Base-by-base conservation (phyloP, 257 asterid species). In the Scutellaria minor region DNA sequence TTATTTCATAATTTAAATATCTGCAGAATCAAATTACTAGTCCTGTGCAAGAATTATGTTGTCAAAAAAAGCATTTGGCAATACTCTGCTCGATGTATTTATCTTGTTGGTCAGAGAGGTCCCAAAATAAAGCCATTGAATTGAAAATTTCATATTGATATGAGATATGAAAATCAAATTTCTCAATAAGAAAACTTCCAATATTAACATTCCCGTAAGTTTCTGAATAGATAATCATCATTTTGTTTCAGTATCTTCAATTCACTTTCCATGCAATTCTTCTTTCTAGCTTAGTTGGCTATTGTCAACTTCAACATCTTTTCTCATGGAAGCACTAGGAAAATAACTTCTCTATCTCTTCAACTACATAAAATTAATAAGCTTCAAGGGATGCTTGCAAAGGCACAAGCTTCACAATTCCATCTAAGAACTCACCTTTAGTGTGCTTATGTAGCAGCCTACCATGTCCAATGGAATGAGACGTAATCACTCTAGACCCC, bases 71-170 rank as follows among this genome's bases (percentile, higher is more conserved):
- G 44, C 27, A 55, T 45, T 13, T 47, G 22, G 61, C 20, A 42
- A 22, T 55, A 70, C n/a, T 54, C 39, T 44, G 40, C 27, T 64
- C 39, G 68, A 50, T 56, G 66, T 50, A 39, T 51, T 73, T 55
- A 74, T 54, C 69, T 69, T 47, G 42, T 56, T 41, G 52, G 70
- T 15, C 35, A 61, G 12, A 52, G 53, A 48, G 64, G 52, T 46
- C 70, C 54, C 45, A 64, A 13, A 66, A 44, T 48, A 53, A 37
- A 71, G 73, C 70, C 56, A 47, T 40, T 39, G 51, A 37, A 31
- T 20, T n/a, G 7, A 70, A 57, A 50, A 61, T 12, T 41, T 60
- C 14, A 12, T 31, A 15, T 37, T 9, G 39, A 54, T 20, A 55
- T 51, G 15, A 14, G 55, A 75, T 45, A 13, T 58, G 6, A 50